Percentiles rank a stretch among this genome's conserved stretches.
Evolutionary conservation across 306 rosid genomes (phyloP).

Genomic region (Vigna reflexopilosa): DNA sequence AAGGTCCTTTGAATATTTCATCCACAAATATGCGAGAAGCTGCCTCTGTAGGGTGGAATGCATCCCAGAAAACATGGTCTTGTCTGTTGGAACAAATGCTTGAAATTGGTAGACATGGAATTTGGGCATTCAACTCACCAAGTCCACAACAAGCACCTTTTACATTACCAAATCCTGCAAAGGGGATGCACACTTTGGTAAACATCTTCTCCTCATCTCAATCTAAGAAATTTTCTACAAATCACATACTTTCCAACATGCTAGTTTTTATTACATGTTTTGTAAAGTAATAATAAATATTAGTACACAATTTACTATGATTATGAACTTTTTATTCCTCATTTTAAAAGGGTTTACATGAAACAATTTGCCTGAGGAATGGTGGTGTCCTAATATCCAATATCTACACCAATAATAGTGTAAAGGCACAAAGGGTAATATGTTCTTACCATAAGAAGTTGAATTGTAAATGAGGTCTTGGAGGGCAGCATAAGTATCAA

Average conservation of each 20-base stretch:
- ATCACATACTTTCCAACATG: no score
- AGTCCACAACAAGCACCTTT: slow-evolving; percentile 81
- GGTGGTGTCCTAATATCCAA: slow-evolving; percentile 12
- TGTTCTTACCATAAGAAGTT: slow-evolving; percentile 55
- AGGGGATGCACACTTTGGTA: background rate
- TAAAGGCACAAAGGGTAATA: background rate
- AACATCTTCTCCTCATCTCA: slow-evolving; percentile 4
- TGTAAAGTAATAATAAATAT: background rate
- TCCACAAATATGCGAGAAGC: slow-evolving; percentile 54
- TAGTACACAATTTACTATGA: no score
- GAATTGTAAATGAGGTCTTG: slow-evolving; percentile 57
- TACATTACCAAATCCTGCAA: slow-evolving; percentile 70
- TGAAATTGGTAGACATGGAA: slow-evolving; percentile 61
- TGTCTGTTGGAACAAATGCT: slow-evolving; percentile 62
- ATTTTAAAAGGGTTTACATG: background rate
- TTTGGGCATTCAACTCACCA: slow-evolving; percentile 58
- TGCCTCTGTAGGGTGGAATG: slow-evolving; percentile 75
- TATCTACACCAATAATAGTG: background rate
- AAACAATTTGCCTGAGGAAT: background rate
- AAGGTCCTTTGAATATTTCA: slow-evolving; percentile 57
- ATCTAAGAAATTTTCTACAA: background rate
- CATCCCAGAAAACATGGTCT: slow-evolving; percentile 80
- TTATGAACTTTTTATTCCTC: no score
- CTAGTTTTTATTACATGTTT: background rate
- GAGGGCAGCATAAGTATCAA: slow-evolving; percentile 59